Conservation (phyloP, 2,329 filamentous ascomycete species). For the Lizonia empirigonia region DNA sequence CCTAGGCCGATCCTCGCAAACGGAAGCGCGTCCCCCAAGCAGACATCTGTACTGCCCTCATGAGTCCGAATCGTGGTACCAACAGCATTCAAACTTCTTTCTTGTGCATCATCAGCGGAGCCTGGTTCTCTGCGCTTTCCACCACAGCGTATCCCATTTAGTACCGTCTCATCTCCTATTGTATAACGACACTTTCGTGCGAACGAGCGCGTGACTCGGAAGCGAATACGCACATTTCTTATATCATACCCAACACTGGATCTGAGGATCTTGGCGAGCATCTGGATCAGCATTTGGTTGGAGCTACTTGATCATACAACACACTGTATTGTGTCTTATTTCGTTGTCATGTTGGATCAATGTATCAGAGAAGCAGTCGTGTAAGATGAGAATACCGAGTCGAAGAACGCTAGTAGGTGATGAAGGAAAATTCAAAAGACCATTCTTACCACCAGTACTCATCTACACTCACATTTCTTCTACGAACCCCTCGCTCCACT, state of each 20-base stretch:
- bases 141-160: conserved; percentile 13
- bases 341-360: background rate
- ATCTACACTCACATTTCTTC: too few species aligned
- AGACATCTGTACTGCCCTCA: conserved; percentile 32
- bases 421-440: too few species aligned
- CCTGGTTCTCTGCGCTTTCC: conserved; percentile 9
- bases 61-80: conserved; percentile 8
- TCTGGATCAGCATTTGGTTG: conserved; percentile 6
- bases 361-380: background rate
- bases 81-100: conserved; percentile 1
- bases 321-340: background rate
- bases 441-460: too few species aligned
- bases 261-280: background rate
- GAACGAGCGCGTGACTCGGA: background rate
- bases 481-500: too few species aligned
- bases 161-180: conserved; percentile 9
- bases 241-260: background rate
- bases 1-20: conserved; percentile 30
- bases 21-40: conserved; percentile 18
- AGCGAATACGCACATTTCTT: background rate
- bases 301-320: conserved; percentile 2
- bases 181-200: conserved; percentile 3
- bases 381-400: too few species aligned
- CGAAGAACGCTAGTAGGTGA: too few species aligned
- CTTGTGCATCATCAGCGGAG: conserved; percentile 20